Conservation (phyloP, 2,329 filamentous ascomycete genomes). For the Colletotrichum sansevieriae region DNA sequence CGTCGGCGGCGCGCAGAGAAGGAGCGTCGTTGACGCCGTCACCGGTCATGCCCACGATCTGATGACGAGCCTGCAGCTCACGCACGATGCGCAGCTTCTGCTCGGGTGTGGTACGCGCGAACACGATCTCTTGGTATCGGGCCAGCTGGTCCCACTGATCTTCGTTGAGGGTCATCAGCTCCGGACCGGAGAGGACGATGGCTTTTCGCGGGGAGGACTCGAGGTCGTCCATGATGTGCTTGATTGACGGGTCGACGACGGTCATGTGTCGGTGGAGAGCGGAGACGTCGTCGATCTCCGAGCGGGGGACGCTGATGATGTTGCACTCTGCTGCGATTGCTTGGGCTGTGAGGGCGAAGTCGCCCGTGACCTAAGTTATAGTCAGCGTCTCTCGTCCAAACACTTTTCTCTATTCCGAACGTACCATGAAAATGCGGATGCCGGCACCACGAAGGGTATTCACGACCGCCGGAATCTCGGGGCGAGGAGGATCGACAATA, state of each 20-base stretch:
- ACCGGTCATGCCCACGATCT: constrained; percentile 84
- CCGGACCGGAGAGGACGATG: constrained; percentile 74
- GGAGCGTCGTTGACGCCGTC: constrained; percentile 91
- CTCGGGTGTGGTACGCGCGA: constrained; percentile 81
- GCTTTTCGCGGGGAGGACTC: constrained; percentile 54
- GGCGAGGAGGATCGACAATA: constrained; percentile 82
- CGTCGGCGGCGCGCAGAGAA: constrained; percentile 82
- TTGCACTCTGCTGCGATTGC: constrained; percentile 80
- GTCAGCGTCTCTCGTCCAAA: too few relatives aligned
- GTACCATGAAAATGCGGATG: constrained; percentile 82
- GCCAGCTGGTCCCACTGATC: constrained; percentile 77
- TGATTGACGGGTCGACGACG: constrained; percentile 42
- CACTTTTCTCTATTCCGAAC: constrained; percentile 19
- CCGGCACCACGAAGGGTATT: constrained; percentile 76
- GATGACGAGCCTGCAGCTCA: constrained; percentile 75
- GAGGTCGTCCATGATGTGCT: constrained; percentile 30
- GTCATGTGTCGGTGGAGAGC: constrained; percentile 59
- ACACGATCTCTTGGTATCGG: constrained; percentile 79
- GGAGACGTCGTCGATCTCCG: constrained; percentile 64
- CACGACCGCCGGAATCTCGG: constrained; percentile 77
- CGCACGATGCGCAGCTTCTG: constrained; percentile 85
- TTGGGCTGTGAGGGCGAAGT: constrained; percentile 80
- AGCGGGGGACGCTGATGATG: constrained; percentile 70
- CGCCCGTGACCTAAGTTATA: constrained; percentile 72
- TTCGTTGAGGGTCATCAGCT: constrained; percentile 75